Percentiles rank a stretch among this genome's conserved stretches.
Evolutionary conservation across 1,284 basidiomycete species (phyloP).

Genomic region (Marasmius sp.): DNA sequence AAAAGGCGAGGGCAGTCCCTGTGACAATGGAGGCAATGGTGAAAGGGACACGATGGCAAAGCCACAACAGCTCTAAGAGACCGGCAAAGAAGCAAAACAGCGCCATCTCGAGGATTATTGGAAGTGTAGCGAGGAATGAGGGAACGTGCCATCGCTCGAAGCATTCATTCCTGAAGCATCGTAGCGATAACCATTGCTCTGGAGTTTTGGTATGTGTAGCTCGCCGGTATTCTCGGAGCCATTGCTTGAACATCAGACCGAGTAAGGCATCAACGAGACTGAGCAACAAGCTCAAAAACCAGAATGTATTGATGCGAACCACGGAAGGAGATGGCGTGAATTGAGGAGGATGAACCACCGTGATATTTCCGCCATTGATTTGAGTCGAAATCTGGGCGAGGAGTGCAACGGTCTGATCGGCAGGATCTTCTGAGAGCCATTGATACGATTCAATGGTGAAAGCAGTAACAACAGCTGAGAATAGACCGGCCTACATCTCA

Average conservation of each 20-base stretch:
- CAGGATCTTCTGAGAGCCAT: slow-evolving; percentile 9
- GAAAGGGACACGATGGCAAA: too few species aligned
- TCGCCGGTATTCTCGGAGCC: slow-evolving; percentile 9
- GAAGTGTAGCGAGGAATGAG: slow-evolving; percentile 1
- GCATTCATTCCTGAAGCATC: slow-evolving; percentile 4
- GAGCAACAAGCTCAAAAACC: slow-evolving; percentile 10
- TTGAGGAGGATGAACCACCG: background rate
- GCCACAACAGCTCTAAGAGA: too few species aligned
- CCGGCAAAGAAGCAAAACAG: slow-evolving; percentile 4
- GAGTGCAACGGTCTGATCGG: slow-evolving; percentile 5
- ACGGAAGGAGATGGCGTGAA: background rate
- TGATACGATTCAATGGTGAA: slow-evolving; percentile 19
- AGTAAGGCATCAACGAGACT: slow-evolving; percentile 1
- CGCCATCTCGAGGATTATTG: slow-evolving; percentile 4
- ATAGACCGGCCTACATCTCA: slow-evolving; percentile 16
- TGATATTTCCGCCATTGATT: background rate
- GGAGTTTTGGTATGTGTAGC: background rate
- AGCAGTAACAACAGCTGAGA: slow-evolving; percentile 20
- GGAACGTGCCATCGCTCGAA: background rate
- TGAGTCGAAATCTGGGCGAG: slow-evolving; percentile 11
- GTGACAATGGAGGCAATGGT: too few species aligned
- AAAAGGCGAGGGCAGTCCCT: too few species aligned
- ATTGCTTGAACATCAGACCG: slow-evolving; percentile 10
- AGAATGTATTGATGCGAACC: slow-evolving; percentile 6
- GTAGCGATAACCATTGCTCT: background rate